Base-by-base conservation (phyloP, 2,329 filamentous ascomycete species). In the Chlorencoelia australis region DNA sequence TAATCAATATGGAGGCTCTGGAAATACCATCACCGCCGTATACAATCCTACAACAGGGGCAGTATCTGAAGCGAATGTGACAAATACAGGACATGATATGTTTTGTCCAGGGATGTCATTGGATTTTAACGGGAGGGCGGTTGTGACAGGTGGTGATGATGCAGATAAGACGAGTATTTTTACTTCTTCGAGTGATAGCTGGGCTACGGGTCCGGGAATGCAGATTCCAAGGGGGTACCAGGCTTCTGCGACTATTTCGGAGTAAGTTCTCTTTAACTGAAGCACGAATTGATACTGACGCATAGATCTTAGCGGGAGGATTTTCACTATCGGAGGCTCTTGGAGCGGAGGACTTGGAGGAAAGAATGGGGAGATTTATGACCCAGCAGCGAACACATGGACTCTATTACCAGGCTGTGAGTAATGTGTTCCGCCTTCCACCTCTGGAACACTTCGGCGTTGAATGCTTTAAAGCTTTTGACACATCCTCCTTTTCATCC, bases 341-440 rank as follows among this genome's bases (percentile, higher is more conserved):
- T 73, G 63, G 62, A 67, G 61, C 7, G 73, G 72, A 19, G 64
- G 59, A 0, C 38, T 47, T 4, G 61, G 65, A 20, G 60, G 60
- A 19, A 77, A 76, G 58, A 65, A 73, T 40, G 73, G 69, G 28
- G 74, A 79, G 46, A 53, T 74, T 13, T 75, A 65, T 49, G 55
- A 69, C 38, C 62, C 66, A 1, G 50, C 41, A 2, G 47, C 56
- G 3, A 62, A 69, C 21, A 52, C 52, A 3, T 77, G 72, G 72
- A 63, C 57, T 0, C 45, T 56, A 14, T 51, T 73, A 0, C 46
- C 57, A 1, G 63, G 61, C 16, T 61, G 62, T 10, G n/a, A n/a
- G n/a, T n/a, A n/a, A n/a, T n/a, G n/a, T n/a, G n/a, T n/a, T n/a
- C n/a, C n/a, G n/a, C n/a, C n/a, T n/a, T n/a, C n/a, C n/a, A n/a